Percentiles rank a stretch among this genome's conserved stretches.
phyloP scores from a whole-genome alignment of 345 rosid genomes.

The Acer negundo region DNA sequence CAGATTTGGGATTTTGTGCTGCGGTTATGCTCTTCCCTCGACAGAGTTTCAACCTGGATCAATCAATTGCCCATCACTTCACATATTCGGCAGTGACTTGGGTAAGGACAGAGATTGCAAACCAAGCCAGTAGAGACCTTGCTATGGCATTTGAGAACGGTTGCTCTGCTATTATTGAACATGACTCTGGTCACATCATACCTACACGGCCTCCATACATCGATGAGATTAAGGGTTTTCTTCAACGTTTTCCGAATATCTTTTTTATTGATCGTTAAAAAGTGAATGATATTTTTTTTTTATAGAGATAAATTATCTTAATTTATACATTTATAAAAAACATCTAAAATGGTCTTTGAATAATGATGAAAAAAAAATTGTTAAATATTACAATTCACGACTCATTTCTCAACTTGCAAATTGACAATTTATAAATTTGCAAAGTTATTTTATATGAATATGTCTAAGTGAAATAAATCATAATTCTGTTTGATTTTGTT shows the following conservation, averaged over 20 bases:
- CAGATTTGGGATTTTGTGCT: slow-evolving; percentile 81
- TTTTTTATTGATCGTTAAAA: neutral
- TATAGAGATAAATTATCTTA: too few relatives aligned
- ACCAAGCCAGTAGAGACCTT: slow-evolving; percentile 60
- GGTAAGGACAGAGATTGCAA: slow-evolving; percentile 79
- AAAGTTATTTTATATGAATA: too few relatives aligned
- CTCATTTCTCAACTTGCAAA: too few relatives aligned
- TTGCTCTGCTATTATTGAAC: slow-evolving; percentile 63
- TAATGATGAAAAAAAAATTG: too few relatives aligned
- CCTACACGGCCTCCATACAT: slow-evolving; percentile 77
- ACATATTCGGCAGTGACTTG: slow-evolving; percentile 68
- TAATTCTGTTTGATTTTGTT: too few relatives aligned
- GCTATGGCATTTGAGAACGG: slow-evolving; percentile 58
- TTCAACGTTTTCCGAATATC: slow-evolving; percentile 42
- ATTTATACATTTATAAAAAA: too few relatives aligned
- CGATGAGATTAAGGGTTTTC: slow-evolving; percentile 65
- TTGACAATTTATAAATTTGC: too few relatives aligned
- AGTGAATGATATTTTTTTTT: too few relatives aligned
- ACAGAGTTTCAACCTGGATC: slow-evolving; percentile 33
- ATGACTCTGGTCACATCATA: slow-evolving; percentile 84
- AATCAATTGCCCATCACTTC: slow-evolving; percentile 82
- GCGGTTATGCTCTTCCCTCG: slow-evolving; percentile 55
- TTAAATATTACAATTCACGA: too few relatives aligned
- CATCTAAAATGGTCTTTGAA: too few relatives aligned
- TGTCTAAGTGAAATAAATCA: too few relatives aligned